Conservation (phyloP, 768 basidiomycete species). For the Ramaria sp. region DNA sequence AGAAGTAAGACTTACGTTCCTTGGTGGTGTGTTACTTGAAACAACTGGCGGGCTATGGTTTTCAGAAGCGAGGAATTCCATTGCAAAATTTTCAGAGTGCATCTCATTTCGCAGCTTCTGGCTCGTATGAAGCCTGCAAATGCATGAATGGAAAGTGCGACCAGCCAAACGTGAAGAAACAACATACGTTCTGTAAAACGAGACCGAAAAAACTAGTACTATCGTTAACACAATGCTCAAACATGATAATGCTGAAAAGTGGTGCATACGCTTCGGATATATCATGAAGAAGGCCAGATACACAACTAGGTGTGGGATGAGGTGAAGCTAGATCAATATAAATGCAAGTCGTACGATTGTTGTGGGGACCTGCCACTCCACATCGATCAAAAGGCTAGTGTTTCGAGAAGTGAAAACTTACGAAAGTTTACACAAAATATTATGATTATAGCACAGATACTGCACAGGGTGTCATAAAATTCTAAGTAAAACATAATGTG, state of each 20-base stretch:
- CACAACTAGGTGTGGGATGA: not conserved
- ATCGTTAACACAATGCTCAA: not conserved
- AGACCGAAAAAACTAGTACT: not conserved
- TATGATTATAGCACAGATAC: not conserved
- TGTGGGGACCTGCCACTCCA: not conserved
- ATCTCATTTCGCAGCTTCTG: no score
- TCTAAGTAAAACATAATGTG: not conserved
- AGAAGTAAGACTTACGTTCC: no score
- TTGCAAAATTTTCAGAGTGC: no score
- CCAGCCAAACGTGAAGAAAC: no score
- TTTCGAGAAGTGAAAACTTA: not conserved
- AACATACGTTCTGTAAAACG: not conserved
- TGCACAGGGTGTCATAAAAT: not conserved
- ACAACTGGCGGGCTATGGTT: no score
- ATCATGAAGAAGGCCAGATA: not conserved
- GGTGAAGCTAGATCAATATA: not conserved
- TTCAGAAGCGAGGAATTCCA: no score
- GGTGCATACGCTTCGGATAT: not conserved
- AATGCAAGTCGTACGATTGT: not conserved
- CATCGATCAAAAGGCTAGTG: not conserved
- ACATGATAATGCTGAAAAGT: not conserved
- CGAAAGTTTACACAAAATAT: not conserved
- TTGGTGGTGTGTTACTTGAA: no score
- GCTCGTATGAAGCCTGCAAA: no score
- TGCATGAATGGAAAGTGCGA: no score